A percentile compares a stretch with the other conserved stretches of the same genome.
Evolutionary conservation across 768 basidiomycete species (phyloP).

Genomic region (Mycena maculata): DNA sequence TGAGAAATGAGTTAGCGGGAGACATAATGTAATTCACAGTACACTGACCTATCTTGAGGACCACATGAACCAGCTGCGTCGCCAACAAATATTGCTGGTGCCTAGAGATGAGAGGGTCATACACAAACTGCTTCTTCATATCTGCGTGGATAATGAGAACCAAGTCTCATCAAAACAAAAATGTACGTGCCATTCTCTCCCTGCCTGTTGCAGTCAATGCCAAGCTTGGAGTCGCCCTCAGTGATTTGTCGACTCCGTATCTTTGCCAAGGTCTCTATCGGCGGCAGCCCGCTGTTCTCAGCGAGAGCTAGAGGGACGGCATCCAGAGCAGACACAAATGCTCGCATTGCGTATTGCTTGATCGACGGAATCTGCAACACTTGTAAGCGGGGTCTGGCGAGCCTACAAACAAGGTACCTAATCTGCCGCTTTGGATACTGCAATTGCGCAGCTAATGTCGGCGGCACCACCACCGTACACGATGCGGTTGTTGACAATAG

Average conservation of each 20-base stretch:
- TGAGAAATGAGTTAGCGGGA: conserved; percentile 41
- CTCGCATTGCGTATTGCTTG: conserved; percentile 99
- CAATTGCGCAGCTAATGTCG: conserved; percentile 94
- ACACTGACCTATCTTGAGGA: conserved; percentile 84
- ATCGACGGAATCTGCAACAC: conserved; percentile 85
- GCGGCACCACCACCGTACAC: conserved; percentile 99
- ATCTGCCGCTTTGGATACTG: conserved; percentile 94
- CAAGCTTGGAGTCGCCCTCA: conserved; percentile 86
- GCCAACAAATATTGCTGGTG: conserved; percentile 96
- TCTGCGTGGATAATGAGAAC: conserved; percentile 60
- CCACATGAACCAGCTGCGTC: conserved; percentile 93
- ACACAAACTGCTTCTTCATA: conserved; percentile 97
- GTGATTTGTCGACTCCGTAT: conserved; percentile 93
- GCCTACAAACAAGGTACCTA: conserved; percentile 64
- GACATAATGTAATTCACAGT: background rate
- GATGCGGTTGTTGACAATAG: conserved; percentile 94
- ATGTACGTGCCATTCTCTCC: conserved; percentile 82
- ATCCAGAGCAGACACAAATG: conserved; percentile 96
- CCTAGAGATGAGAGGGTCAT: conserved; percentile 97
- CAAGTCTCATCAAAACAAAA: background rate
- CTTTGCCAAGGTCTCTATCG: conserved; percentile 96
- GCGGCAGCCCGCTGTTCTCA: conserved; percentile 96
- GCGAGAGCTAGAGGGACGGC: conserved; percentile 96
- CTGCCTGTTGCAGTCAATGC: conserved; percentile 91
- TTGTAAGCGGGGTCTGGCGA: conserved; percentile 12